Evolutionary conservation across 225 moss, liverwort and hornwort genomes (phyloP), one percentile per base, ranked within the genome.

Genomic region (Lunularia cruciata): DNA sequence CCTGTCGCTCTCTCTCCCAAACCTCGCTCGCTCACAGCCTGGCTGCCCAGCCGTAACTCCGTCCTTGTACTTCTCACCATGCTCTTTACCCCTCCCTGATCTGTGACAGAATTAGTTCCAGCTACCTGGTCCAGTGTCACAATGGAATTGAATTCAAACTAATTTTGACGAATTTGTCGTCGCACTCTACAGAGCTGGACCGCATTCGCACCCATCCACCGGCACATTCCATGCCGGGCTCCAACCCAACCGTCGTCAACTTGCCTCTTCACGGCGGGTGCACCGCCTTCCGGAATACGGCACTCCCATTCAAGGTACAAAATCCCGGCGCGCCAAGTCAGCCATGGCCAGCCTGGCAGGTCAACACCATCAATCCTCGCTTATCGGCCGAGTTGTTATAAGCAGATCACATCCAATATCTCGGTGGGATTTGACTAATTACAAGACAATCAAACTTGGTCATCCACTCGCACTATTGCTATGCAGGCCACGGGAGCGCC

Each of bases 1-100:
- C 68, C 68, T 68, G 53, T 25, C 68, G 68, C 68, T 68, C 67
- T 35, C 10, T 3, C 45, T 37, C 20, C 52, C 68, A 52, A 46
- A 47, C 47, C 61, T 61, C 38, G 26, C 64, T 43, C 64, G 27
- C 16, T 22, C 43, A 4, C 4, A 3, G 45, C 45, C 16, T 31
- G 3, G n/a, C n/a, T 5, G 6, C 43, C 36, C 26, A 35, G n/a
- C 11, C 5, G 20, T 0, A 22, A 5, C n/a, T 35, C 60, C 23
- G 37, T 59, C 34, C 59, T 26, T 23, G 12, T 11, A 26, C 54
- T 30, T 4, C 54, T 27, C 27, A 11, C 54, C 54, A 30, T 28
- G 54, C 26, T 19, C 30, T 57, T 57, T 19, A 58, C 8, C 58
- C 30, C 57, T 5, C 31, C 57, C 18, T 1, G n/a, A n/a, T n/a